Evolutionary conservation across 164 flowering plant genomes (phyloP).

Genomic region (Magnolia sinica): DNA sequence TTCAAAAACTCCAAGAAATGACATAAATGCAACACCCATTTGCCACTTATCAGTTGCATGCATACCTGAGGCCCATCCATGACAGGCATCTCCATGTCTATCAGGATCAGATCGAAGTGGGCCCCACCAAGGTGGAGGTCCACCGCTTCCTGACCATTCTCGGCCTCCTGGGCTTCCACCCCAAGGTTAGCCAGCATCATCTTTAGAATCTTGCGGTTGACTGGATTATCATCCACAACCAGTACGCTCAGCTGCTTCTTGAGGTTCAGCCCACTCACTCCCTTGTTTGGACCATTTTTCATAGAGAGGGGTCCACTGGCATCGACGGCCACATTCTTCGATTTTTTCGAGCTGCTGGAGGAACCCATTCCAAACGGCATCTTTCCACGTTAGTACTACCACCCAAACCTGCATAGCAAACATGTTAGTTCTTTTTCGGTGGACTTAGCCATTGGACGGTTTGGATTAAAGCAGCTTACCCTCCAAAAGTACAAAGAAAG

Average conservation of each 20-base stretch:
- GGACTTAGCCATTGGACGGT: too few relatives aligned
- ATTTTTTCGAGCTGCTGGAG: too few relatives aligned
- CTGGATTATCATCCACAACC: conserved; percentile 30
- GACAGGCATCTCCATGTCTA: conserved; percentile 41
- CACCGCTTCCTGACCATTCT: conserved; percentile 35
- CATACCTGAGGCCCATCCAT: conserved; percentile 36
- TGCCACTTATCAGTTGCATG: background rate
- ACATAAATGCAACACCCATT: background rate
- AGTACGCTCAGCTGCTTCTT: conserved; percentile 15
- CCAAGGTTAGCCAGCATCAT: conserved; percentile 16
- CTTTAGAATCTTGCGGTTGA: conserved; percentile 21
- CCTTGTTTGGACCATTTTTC: too few relatives aligned
- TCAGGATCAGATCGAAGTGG: conserved; percentile 26
- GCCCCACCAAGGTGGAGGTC: conserved; percentile 16
- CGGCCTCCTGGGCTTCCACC: conserved; percentile 14
- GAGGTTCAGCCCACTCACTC: background rate
- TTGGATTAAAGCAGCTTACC: too few relatives aligned
- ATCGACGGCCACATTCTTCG: too few relatives aligned
- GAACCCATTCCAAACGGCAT: too few relatives aligned
- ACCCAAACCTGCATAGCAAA: too few relatives aligned
- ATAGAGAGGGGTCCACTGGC: too few relatives aligned
- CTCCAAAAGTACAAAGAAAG: too few relatives aligned
- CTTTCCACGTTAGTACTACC: too few relatives aligned
- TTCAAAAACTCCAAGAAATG: background rate
- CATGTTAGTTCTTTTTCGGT: too few relatives aligned